phyloP scores from a whole-genome alignment of 768 basidiomycete genomes.

The Hygrocybe coccinea region DNA sequence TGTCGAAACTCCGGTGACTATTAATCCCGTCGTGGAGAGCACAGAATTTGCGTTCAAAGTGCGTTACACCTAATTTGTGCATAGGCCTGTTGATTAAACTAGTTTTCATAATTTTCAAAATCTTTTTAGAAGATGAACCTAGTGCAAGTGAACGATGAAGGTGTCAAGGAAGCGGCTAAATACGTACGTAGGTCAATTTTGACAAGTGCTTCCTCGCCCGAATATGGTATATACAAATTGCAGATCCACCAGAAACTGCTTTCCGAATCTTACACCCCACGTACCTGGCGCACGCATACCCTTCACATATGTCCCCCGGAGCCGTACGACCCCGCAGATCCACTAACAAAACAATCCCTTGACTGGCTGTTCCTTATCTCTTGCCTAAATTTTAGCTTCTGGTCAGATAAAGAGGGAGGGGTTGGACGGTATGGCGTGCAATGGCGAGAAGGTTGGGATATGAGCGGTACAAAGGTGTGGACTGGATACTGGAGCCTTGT shows the following conservation, averaged over 20 bases:
- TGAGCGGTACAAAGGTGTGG: slow-evolving; percentile 46
- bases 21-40: slow-evolving; percentile 57
- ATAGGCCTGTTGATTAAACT: slow-evolving; percentile 1
- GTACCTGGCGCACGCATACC: slow-evolving; percentile 74
- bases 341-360: slow-evolving; percentile 53
- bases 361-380: slow-evolving; percentile 90
- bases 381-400: slow-evolving; percentile 83
- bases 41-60: slow-evolving; percentile 58
- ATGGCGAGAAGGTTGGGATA: slow-evolving; percentile 68
- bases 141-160: slow-evolving; percentile 54
- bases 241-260: slow-evolving; percentile 62
- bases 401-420: slow-evolving; percentile 65
- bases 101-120: slow-evolving; percentile 1
- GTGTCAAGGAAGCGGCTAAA: slow-evolving; percentile 62
- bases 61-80: slow-evolving; percentile 14
- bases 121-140: slow-evolving; percentile 49
- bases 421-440: slow-evolving; percentile 68
- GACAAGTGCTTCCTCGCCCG: slow-evolving; percentile 5
- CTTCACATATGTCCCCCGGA: slow-evolving; percentile 72
- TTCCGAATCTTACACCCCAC: slow-evolving; percentile 66
- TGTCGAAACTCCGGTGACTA: neutral
- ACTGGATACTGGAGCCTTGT: slow-evolving; percentile 89
- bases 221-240: slow-evolving; percentile 3
- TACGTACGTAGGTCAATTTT: slow-evolving; percentile 41
- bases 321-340: slow-evolving; percentile 49